phyloP scores from a whole-genome alignment of 2,329 filamentous ascomycete genomes.

The Colletotrichum sp. region DNA sequence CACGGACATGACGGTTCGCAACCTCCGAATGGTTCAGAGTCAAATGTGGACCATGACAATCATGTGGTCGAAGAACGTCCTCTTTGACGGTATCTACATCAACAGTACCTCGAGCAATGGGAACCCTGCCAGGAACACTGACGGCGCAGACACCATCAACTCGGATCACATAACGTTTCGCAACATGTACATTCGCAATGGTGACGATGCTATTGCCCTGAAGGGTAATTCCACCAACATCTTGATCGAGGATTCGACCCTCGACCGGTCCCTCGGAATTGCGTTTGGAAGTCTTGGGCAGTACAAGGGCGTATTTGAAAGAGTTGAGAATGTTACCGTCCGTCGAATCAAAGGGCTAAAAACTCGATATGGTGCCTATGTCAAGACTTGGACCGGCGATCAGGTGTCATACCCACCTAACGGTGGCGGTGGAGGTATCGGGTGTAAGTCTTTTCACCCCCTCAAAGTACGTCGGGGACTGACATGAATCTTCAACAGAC shows the following conservation, averaged over 20 bases:
- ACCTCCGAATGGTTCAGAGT: not conserved
- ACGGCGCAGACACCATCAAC: not conserved
- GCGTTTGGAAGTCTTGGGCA: not conserved
- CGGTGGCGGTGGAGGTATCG: not conserved
- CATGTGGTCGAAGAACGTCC: not conserved
- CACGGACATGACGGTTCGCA: not conserved
- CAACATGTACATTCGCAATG: not conserved
- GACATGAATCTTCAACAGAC: not conserved
- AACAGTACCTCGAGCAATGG: not conserved
- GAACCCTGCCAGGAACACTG: not conserved
- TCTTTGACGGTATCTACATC: not conserved
- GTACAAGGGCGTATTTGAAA: not conserved
- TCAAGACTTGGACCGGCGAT: not conserved
- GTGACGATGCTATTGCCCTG: not conserved
- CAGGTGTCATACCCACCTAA: not conserved
- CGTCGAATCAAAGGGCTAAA: not conserved
- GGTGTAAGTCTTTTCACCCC: not conserved
- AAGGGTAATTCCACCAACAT: not conserved
- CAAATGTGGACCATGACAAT: not conserved
- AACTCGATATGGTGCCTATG: not conserved
- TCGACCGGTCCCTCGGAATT: not conserved
- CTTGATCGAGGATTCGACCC: not conserved
- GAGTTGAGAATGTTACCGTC: not conserved
- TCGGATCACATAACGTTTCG: not conserved
- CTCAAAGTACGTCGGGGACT: fast-evolving